Evolutionary conservation across 805 yeast genomes (phyloP).

Genomic region (Metschnikowia lochheadii): DNA sequence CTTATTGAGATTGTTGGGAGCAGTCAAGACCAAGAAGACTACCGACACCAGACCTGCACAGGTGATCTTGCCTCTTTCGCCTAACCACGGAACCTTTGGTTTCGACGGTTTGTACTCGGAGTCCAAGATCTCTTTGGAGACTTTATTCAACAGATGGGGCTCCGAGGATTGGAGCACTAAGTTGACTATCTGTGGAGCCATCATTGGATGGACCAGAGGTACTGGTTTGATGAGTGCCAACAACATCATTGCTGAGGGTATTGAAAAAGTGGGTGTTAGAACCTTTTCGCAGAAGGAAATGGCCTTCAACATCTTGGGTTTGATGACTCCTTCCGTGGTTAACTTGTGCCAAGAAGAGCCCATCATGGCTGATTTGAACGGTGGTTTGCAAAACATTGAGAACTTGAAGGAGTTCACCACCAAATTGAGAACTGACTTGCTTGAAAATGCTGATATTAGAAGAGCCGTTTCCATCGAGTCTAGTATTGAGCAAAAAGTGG

Average conservation of each 20-base stretch:
- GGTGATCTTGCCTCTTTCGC: constrained; percentile 92
- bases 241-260: constrained; percentile 96
- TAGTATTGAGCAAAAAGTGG: constrained; percentile 79
- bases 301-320: constrained; percentile 97
- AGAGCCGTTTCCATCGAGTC: constrained; percentile 94
- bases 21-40: constrained; percentile 78
- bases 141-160: constrained; percentile 97
- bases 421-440: constrained; percentile 68
- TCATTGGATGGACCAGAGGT: constrained; percentile 99
- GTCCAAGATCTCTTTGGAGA: constrained; percentile 92
- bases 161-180: constrained; percentile 96
- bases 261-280: constrained; percentile 92
- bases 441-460: constrained; percentile 85
- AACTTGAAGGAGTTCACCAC: constrained; percentile 86
- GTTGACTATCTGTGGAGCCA: constrained; percentile 95
- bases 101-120: constrained; percentile 98
- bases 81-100: constrained; percentile 99
- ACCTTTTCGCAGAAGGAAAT: constrained; percentile 98
- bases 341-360: constrained; percentile 89
- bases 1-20: constrained; percentile 87
- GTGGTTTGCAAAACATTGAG: constrained; percentile 93
- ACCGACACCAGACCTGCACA: constrained; percentile 97
- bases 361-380: constrained; percentile 96
- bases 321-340: constrained; percentile 81
- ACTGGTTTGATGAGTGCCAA: constrained; percentile 98